A percentile compares a stretch with the other conserved stretches of the same genome.
These are phyloP conservation scores for Neonectria neomacrospora DNA, from an alignment of 2,329 filamentous ascomycete species.

Conservation along the genomic window DNA sequence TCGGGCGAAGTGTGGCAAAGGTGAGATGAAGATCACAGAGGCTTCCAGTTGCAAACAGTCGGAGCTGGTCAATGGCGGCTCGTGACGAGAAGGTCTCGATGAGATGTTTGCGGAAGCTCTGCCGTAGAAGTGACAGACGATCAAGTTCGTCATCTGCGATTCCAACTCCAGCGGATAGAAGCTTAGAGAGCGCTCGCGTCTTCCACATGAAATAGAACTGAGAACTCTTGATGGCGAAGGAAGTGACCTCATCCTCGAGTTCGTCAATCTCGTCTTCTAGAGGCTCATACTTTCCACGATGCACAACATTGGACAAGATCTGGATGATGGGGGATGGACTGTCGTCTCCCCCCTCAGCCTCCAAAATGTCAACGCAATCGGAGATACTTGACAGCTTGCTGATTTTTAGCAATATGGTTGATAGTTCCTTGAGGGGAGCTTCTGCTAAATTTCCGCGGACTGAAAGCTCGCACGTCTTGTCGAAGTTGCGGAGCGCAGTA, in stretches of 20 bases:
- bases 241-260: slow-evolving; percentile 81
- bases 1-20: slow-evolving; percentile 76
- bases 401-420: slow-evolving; percentile 80
- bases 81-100: slow-evolving; percentile 76
- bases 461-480: slow-evolving; percentile 77
- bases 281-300: slow-evolving; percentile 77
- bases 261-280: slow-evolving; percentile 77
- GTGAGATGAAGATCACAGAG: slow-evolving; percentile 85
- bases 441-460: slow-evolving; percentile 75
- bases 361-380: slow-evolving; percentile 80
- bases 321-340: slow-evolving; percentile 68
- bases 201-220: slow-evolving; percentile 98
- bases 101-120: slow-evolving; percentile 69
- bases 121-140: slow-evolving; percentile 65
- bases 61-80: slow-evolving; percentile 79
- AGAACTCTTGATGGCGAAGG: slow-evolving; percentile 78
- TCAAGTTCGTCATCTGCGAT: slow-evolving; percentile 70
- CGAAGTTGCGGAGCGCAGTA: slow-evolving; percentile 76
- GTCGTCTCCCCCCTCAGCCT: slow-evolving; percentile 65
- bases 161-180: slow-evolving; percentile 65
- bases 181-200: slow-evolving; percentile 67
- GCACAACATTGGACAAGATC: slow-evolving; percentile 76
- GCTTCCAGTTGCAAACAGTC: slow-evolving; percentile 78
- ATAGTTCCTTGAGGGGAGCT: slow-evolving; percentile 74
- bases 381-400: slow-evolving; percentile 83